These are phyloP conservation scores for Pseudocercospora cruenta DNA, from an alignment of 2,329 filamentous ascomycete genomes.

Conservation along the genomic window DNA sequence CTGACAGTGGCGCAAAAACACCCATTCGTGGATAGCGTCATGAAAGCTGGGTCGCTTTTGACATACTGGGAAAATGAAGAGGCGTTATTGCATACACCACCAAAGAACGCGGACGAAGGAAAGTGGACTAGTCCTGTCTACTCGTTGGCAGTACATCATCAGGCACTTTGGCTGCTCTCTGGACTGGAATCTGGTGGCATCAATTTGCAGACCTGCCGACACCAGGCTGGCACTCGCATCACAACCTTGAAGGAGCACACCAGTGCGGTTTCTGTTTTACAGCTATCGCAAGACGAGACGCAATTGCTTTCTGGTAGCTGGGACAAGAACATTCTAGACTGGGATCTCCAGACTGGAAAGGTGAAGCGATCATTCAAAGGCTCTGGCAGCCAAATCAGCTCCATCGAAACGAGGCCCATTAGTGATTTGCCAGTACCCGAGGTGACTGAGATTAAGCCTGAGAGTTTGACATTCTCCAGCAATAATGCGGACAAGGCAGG, in stretches of 20 bases:
- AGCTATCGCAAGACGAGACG: constrained; percentile 79
- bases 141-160: constrained; percentile 85
- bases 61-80: constrained; percentile 99
- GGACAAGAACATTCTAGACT: constrained; percentile 93
- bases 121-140: constrained; percentile 78
- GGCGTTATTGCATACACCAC: constrained; percentile 46
- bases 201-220: constrained; percentile 88
- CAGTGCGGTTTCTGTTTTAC: constrained; percentile 87
- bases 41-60: constrained; percentile 90
- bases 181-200: constrained; percentile 90
- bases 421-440: constrained; percentile 75
- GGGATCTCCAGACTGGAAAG: constrained; percentile 88
- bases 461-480: constrained; percentile 72
- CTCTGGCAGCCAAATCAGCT: constrained; percentile 80
- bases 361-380: constrained; percentile 75
- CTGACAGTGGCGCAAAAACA: constrained; percentile 94
- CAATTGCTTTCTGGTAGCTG: constrained; percentile 90
- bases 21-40: constrained; percentile 95
- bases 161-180: constrained; percentile 88
- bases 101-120: constrained; percentile 53
- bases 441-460: constrained; percentile 66
- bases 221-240: constrained; percentile 92
- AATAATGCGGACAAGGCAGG: constrained; percentile 68
- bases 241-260: constrained; percentile 79
- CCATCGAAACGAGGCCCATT: constrained; percentile 81